Percentiles rank a stretch among this genome's conserved stretches.
phyloP scores from a whole-genome alignment of 306 rosid species.

The Trifolium pratense region DNA sequence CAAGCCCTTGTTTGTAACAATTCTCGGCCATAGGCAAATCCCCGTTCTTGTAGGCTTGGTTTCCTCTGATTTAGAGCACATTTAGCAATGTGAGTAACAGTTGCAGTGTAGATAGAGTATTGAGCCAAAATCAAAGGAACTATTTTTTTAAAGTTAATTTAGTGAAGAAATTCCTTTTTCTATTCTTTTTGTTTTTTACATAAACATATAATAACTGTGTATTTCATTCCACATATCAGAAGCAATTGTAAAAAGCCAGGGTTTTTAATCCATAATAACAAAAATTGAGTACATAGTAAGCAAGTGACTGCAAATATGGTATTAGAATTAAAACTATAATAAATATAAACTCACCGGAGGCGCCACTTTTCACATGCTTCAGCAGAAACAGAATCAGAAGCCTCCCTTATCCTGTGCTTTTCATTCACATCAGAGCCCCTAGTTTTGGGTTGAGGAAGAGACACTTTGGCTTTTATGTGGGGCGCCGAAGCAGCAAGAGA shows the following conservation, averaged over 20 bases:
- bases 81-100: constrained; percentile 35
- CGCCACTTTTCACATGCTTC: constrained; percentile 98
- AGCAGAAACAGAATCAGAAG: constrained; percentile 53
- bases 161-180: constrained; percentile 10
- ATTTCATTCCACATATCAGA: constrained; percentile 36
- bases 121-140: constrained; percentile 40
- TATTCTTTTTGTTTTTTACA: neutral
- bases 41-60: constrained; percentile 83
- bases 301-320: constrained; percentile 17
- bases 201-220: constrained; percentile 2
- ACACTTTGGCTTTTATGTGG: constrained; percentile 53
- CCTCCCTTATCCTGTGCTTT: constrained; percentile 53
- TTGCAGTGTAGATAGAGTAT: constrained; percentile 31
- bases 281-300: constrained; percentile 21
- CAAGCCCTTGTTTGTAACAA: constrained; percentile 79
- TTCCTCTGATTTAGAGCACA: constrained; percentile 74
- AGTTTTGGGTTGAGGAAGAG: constrained; percentile 49
- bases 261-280: constrained; percentile 26
- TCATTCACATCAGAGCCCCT: constrained; percentile 50
- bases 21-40: constrained; percentile 85
- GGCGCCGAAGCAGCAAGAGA: constrained; percentile 52
- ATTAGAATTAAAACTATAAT: constrained; percentile 39
- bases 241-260: constrained; percentile 21
- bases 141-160: constrained; percentile 2
- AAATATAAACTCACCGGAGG: constrained; percentile 64